Evolutionary conservation across 495 filamentous ascomycete species (phyloP).

Genomic region (Hapsidospora chrysogenum): DNA sequence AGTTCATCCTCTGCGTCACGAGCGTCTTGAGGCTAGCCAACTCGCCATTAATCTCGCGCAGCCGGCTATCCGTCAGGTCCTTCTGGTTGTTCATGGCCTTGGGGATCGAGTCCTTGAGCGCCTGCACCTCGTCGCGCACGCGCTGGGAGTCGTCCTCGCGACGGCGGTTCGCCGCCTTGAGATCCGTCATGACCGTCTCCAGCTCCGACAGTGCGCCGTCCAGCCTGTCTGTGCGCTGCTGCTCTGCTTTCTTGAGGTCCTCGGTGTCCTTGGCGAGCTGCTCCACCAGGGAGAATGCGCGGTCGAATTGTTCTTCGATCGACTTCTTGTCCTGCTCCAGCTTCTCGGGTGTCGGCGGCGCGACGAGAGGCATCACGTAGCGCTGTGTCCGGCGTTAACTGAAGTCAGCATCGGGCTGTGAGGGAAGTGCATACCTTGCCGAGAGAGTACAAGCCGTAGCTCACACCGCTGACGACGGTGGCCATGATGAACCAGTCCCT

Average conservation of each 20-base stretch:
- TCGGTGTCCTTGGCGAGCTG: conserved; percentile 83
- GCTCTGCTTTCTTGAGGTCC: conserved; percentile 68
- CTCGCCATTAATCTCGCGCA: conserved; percentile 76
- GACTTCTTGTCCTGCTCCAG: conserved; percentile 81
- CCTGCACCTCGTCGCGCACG: conserved; percentile 72
- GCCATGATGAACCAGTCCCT: conserved; percentile 98
- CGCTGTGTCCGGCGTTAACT: too few species aligned
- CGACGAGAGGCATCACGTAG: conserved; percentile 78
- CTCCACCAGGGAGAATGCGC: conserved; percentile 80
- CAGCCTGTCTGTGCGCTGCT: conserved; percentile 66
- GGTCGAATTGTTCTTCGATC: conserved; percentile 82
- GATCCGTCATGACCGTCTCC: conserved; percentile 60
- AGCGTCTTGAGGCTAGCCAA: conserved; percentile 85
- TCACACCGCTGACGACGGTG: conserved; percentile 70
- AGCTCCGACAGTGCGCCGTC: conserved; percentile 72
- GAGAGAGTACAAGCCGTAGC: conserved; percentile 74
- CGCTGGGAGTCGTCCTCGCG: conserved; percentile 74
- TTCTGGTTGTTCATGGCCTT: conserved; percentile 77
- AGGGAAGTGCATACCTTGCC: conserved; percentile 43
- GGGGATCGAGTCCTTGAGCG: conserved; percentile 68
- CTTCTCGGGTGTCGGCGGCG: conserved; percentile 83
- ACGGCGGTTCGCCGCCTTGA: conserved; percentile 60
- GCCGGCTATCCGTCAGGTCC: conserved; percentile 57
- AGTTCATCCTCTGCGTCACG: conserved; percentile 63
- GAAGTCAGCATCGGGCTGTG: conserved; percentile 5